Base-by-base conservation (phyloP, 345 rosid species). In the Arabis alpina region DNA sequence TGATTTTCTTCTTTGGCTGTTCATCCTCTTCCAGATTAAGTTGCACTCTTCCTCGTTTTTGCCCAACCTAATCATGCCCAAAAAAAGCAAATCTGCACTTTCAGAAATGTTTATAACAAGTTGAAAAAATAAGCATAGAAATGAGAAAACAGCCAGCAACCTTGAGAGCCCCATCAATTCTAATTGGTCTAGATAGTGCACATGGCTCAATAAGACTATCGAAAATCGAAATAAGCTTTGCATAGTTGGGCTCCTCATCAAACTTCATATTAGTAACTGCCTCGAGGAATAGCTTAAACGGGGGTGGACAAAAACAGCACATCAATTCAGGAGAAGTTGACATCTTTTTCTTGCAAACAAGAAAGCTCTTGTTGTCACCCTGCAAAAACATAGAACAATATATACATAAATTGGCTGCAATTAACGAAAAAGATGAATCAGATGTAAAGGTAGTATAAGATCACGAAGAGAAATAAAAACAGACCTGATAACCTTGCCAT, bases 401-500 rank as follows among this genome's bases (percentile, higher is more conserved):
- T 25, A 19, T 30, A 39, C 45, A 27, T 3, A 11, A 2, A 54
- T 2, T 50, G 41, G 54, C 52, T 16, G 41, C 16, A 68, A 32
- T 8, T 32, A 45, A 42, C 3, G 44, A 57, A 14, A 54, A 65
- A n/a, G 47, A 76, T 40, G 53, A 51, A 45, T 4, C 19, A n/a
- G 23, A 45, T 53, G 39, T 16, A 53, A 10, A 0, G 2, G 40
- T 8, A 36, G 40, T 52, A 19, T 19, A 54, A 43, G 40, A 50
- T 44, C 27, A 37, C 13, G 41, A 34, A 61, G 30, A 34, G 39
- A 51, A 53, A 8, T 54, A n/a, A 16, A 52, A 59, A 42, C 76
- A 54, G 42, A 88, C 98, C 90, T 91, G 95, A 73, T 83, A 93
- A n/a, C 98, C 98, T 75, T 93, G 98, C 98, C 98, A 93, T 25